phyloP scores from a whole-genome alignment of 805 yeast genomes.

The Maudiozyma serrabonitensis region DNA sequence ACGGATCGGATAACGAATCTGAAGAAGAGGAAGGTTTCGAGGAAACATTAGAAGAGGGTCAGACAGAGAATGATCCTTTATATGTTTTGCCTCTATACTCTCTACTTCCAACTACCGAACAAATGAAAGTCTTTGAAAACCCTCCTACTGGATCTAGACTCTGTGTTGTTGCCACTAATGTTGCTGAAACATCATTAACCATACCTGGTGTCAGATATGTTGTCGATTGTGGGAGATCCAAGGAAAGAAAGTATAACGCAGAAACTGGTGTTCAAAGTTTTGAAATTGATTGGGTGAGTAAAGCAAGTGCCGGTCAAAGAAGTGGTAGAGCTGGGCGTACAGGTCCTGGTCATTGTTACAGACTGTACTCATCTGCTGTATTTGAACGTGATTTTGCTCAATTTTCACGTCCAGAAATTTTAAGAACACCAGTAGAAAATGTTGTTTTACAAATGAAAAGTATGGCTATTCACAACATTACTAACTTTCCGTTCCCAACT shows the following conservation, averaged over 20 bases:
- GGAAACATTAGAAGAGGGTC: slow-evolving; percentile 62
- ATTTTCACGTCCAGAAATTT: slow-evolving; percentile 81
- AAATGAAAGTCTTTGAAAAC: slow-evolving; percentile 78
- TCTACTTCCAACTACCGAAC: slow-evolving; percentile 85
- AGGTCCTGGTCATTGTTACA: slow-evolving; percentile 96
- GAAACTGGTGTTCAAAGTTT: slow-evolving; percentile 88
- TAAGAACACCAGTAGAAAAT: slow-evolving; percentile 93
- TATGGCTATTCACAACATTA: slow-evolving; percentile 87
- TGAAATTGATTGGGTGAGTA: slow-evolving; percentile 83
- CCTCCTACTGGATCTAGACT: slow-evolving; percentile 83
- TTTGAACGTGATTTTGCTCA: slow-evolving; percentile 77
- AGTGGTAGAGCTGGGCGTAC: slow-evolving; percentile 97
- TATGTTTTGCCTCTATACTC: slow-evolving; percentile 91
- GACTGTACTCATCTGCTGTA: slow-evolving; percentile 88
- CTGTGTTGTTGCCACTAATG: slow-evolving; percentile 92
- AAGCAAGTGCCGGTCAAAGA: slow-evolving; percentile 93
- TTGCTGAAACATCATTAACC: slow-evolving; percentile 95
- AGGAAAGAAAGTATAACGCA: slow-evolving; percentile 75
- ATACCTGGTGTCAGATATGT: slow-evolving; percentile 94
- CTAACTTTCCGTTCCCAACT: slow-evolving; percentile 94
- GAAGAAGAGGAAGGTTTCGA: slow-evolving; percentile 52
- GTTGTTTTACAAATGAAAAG: slow-evolving; percentile 92
- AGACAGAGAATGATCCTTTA: slow-evolving; percentile 64
- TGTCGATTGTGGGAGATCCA: slow-evolving; percentile 89
- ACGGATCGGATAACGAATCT: slow-evolving; percentile 33